Base-by-base conservation (phyloP, 2,329 filamentous ascomycete species). In the Elsinoe australis region DNA sequence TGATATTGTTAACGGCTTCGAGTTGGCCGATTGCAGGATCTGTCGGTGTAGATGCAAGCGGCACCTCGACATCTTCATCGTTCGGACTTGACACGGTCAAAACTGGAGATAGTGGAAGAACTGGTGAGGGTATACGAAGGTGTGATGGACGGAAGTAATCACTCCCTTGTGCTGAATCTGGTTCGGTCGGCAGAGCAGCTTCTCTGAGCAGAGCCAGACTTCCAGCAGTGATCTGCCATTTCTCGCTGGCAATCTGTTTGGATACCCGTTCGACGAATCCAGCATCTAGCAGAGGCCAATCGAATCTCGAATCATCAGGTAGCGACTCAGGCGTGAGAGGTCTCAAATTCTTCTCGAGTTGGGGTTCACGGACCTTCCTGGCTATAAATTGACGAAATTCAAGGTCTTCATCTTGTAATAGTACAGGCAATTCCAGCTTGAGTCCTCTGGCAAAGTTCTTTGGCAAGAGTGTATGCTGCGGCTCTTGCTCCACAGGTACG, bases 381-480 rank as follows among this genome's bases (percentile, higher is more conserved):
- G 46, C 33, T 18, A 59, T 34, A 3, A 42, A 47, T 3, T 59
- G 49, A 3, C 45, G 47, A 36, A 61, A 56, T 12, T 75, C 72
- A 18, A 67, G 54, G 28, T 71, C 67, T 51, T 69, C 61, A 52
- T 75, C 71, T 2, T 61, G 64, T 2, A n/a, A 47, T 5, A 77
- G 59, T 0, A 76, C 44, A 2, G 75, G 73, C 28, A 67, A 49
- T 46, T 76, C 71, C 7, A 69, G 50, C 52, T 70, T 75, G 12
- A 58, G 56, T 5, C 53, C 42, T 19, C 50, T n/a, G n/a, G n/a
- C n/a, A n/a, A n/a, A n/a, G n/a, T n/a, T n/a, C n/a, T n/a, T n/a
- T n/a, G n/a, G 21, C 12, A 26, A 24, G 12, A 19, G 56, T 41
- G 4, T 56, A 36, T 7, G 52, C 47, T 10, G 56, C n/a, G n/a